Percentiles rank a stretch among this genome's conserved stretches.
phyloP scores from a whole-genome alignment of 2,329 filamentous ascomycete species.

The Claviceps maximensis region DNA sequence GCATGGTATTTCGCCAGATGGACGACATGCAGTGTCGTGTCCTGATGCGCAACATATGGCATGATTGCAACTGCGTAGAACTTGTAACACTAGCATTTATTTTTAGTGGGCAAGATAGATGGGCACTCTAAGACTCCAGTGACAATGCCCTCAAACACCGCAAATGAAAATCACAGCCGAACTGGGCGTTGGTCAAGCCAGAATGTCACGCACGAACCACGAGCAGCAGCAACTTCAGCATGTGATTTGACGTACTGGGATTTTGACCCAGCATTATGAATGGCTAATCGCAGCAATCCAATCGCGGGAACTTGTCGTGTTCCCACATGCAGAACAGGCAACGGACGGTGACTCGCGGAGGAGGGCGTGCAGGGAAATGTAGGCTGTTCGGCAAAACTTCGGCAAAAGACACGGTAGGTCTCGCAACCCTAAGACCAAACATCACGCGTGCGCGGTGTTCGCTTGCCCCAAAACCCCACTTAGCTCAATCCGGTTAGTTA shows the following conservation, averaged over 20 bases:
- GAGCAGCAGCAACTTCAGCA: neutral
- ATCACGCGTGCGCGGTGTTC: conserved; percentile 19
- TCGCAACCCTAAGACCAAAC: conserved; percentile 26
- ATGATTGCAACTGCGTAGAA: neutral
- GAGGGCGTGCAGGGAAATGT: neutral
- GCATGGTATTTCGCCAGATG: neutral
- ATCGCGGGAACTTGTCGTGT: neutral
- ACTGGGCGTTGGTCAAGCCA: neutral
- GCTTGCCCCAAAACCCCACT: conserved; percentile 19
- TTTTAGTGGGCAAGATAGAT: neutral
- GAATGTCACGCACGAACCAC: neutral
- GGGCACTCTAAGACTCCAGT: neutral
- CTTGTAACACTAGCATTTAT: neutral
- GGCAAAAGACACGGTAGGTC: conserved; percentile 21
- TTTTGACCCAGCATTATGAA: neutral
- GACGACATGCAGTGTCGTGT: neutral
- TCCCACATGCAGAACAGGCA: neutral
- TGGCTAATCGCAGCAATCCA: neutral
- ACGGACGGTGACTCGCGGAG: neutral
- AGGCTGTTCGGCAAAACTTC: conserved; percentile 16
- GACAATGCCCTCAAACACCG: too few relatives aligned
- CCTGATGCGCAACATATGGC: neutral
- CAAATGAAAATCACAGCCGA: neutral
- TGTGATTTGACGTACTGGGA: neutral
- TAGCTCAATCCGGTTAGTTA: conserved; percentile 22